Evolutionary conservation across 139 green algal species (phyloP).

Genomic region (Nannochloris sp.): DNA sequence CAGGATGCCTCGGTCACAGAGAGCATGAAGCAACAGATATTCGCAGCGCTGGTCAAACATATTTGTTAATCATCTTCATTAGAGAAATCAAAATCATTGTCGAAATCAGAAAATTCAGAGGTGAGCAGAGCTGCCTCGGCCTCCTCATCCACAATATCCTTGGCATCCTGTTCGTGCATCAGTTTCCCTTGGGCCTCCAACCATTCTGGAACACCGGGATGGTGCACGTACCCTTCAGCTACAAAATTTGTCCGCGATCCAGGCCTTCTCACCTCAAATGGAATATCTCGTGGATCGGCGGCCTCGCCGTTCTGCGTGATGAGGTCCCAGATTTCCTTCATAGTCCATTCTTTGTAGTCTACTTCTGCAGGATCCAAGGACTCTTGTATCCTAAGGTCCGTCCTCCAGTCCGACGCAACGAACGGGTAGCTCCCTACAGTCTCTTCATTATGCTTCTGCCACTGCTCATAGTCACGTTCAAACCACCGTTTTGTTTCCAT

Average conservation of each 20-base stretch:
- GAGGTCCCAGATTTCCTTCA: constrained; percentile 30
- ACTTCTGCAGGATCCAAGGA: constrained; percentile 14
- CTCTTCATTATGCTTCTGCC: background rate
- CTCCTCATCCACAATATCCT: constrained; percentile 6
- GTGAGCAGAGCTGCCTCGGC: constrained; percentile 16
- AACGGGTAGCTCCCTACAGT: constrained; percentile 12
- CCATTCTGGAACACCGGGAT: constrained; percentile 12
- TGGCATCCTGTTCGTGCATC: constrained; percentile 18
- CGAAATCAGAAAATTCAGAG: constrained; percentile 27
- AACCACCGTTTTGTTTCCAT: constrained; percentile 25
- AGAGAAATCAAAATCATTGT: constrained; percentile 2
- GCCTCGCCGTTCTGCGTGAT: constrained; percentile 26
- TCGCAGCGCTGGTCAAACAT: constrained; percentile 12
- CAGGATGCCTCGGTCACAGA: background rate
- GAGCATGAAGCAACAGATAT: constrained; percentile 13
- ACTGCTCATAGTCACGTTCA: constrained; percentile 14
- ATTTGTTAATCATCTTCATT: background rate
- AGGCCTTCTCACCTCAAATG: constrained; percentile 3
- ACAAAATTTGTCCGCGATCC: constrained; percentile 1
- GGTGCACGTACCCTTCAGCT: constrained; percentile 3
- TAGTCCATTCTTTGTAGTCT: constrained; percentile 27
- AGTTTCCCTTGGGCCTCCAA: constrained; percentile 12
- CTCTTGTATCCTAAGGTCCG: constrained; percentile 13
- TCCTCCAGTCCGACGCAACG: constrained; percentile 22
- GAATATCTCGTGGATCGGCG: constrained; percentile 21